Conservation (phyloP, 768 basidiomycete species). For the Xerocomellus intermedius region DNA sequence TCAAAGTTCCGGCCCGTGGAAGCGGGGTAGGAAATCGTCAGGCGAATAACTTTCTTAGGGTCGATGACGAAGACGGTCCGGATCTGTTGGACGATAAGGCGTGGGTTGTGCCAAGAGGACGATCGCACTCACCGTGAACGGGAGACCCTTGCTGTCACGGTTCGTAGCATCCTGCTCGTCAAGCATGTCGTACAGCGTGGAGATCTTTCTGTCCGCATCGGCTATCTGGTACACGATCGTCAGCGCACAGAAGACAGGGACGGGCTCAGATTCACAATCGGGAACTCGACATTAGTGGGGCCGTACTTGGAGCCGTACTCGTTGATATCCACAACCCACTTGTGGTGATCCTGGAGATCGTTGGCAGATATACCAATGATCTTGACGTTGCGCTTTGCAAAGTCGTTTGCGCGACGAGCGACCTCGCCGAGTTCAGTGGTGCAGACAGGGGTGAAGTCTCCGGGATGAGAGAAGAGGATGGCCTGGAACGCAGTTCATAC, state of each 20-base stretch:
- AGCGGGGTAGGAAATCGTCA: constrained; percentile 90
- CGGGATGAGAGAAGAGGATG: constrained; percentile 93
- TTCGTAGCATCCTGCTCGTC: constrained; percentile 95
- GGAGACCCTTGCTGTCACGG: constrained; percentile 80
- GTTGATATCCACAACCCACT: constrained; percentile 90
- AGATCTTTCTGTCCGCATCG: constrained; percentile 82
- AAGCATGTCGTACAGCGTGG: constrained; percentile 91
- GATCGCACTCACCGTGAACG: constrained; percentile 69
- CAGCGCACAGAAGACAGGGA: constrained; percentile 4
- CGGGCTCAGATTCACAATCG: constrained; percentile 58
- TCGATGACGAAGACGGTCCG: constrained; percentile 98
- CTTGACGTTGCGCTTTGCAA: constrained; percentile 85
- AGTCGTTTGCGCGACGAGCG: constrained; percentile 82
- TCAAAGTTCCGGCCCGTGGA: constrained; percentile 93
- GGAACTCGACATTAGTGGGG: constrained; percentile 81
- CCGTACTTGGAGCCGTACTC: constrained; percentile 67
- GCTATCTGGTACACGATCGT: constrained; percentile 62
- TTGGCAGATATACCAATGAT: constrained; percentile 94
- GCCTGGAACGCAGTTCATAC: constrained; percentile 44
- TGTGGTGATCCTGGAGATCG: constrained; percentile 75
- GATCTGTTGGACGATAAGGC: constrained; percentile 47
- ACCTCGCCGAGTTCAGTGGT: constrained; percentile 98
- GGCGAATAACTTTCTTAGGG: constrained; percentile 91
- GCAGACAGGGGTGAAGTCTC: constrained; percentile 90
- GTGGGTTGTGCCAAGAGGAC: not conserved